These are phyloP conservation scores for Sporothrix pallida DNA, from an alignment of 2,329 filamentous ascomycete genomes.

Conservation along the genomic window DNA sequence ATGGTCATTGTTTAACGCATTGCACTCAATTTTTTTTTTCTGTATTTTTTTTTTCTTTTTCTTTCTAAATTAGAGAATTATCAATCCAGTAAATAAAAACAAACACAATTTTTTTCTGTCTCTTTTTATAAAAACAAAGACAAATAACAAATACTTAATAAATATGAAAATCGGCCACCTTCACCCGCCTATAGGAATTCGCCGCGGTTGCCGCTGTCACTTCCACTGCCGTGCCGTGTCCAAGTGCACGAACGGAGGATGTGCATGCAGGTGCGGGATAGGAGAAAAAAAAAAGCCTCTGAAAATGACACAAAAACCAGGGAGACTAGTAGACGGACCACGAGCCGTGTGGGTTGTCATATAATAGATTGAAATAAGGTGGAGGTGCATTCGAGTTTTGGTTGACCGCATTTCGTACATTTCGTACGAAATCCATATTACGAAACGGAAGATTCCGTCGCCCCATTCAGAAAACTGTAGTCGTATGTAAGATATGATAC, in stretches of 20 bases:
- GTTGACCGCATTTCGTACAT: background rate
- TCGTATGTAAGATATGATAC: background rate
- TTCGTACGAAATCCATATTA: background rate
- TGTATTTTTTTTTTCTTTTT: too few species aligned
- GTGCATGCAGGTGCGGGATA: background rate
- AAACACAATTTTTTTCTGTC: too few species aligned
- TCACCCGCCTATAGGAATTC: background rate
- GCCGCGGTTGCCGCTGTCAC: background rate
- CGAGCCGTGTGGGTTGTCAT: constrained; percentile 25
- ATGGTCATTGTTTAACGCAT: too few species aligned
- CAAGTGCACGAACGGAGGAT: background rate
- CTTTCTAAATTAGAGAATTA: too few species aligned
- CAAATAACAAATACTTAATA: background rate
- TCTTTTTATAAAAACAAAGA: too few species aligned
- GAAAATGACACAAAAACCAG: background rate
- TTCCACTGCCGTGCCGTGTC: constrained; percentile 18
- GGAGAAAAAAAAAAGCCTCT: background rate
- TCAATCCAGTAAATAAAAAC: too few species aligned
- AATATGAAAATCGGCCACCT: background rate
- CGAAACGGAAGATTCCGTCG: constrained; percentile 21
- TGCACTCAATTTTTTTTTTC: too few species aligned
- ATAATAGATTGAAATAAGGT: background rate
- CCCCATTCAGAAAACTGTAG: background rate
- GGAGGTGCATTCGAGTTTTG: background rate
- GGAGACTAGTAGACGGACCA: background rate